Conservation (phyloP, 306 rosid genomes). For the Ziziphus jujuba region DNA sequence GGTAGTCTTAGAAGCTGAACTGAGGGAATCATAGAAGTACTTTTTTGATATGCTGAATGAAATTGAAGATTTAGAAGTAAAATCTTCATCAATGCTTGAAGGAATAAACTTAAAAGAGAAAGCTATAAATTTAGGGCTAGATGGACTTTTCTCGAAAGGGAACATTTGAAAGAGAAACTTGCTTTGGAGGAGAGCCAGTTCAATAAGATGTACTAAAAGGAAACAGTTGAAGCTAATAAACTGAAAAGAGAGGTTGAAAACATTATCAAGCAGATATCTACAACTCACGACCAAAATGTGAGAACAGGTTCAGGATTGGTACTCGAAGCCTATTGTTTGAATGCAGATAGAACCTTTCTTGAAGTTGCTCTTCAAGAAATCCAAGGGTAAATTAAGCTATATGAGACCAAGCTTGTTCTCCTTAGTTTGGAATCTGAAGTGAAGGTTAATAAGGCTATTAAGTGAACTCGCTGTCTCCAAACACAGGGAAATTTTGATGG, state of each 20-base stretch:
- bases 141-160: conserved; percentile 41
- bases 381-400: conserved; percentile 39
- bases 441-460: conserved; percentile 40
- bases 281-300: conserved; percentile 30
- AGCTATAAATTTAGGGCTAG: conserved; percentile 34
- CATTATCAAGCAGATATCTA: conserved; percentile 44
- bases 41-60: conserved; percentile 37
- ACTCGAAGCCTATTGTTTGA: no score
- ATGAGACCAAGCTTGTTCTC: conserved; percentile 34
- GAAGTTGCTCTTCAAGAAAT: no score
- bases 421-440: conserved; percentile 42
- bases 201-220: no score
- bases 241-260: conserved; percentile 47
- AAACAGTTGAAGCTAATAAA: conserved; percentile 45
- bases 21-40: conserved; percentile 42
- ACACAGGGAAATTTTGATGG: conserved; percentile 37
- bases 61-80: conserved; percentile 49
- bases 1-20: conserved; percentile 39
- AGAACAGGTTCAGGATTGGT: conserved; percentile 7
- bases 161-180: conserved; percentile 39
- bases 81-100: conserved; percentile 33
- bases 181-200: no score
- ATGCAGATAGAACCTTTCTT: no score
- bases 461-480: conserved; percentile 40
- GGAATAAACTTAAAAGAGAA: conserved; percentile 43